Percentiles rank a stretch among this genome's conserved stretches.
phyloP scores from a whole-genome alignment of 208 protist species.

The Vickermania ingenoplastis region DNA sequence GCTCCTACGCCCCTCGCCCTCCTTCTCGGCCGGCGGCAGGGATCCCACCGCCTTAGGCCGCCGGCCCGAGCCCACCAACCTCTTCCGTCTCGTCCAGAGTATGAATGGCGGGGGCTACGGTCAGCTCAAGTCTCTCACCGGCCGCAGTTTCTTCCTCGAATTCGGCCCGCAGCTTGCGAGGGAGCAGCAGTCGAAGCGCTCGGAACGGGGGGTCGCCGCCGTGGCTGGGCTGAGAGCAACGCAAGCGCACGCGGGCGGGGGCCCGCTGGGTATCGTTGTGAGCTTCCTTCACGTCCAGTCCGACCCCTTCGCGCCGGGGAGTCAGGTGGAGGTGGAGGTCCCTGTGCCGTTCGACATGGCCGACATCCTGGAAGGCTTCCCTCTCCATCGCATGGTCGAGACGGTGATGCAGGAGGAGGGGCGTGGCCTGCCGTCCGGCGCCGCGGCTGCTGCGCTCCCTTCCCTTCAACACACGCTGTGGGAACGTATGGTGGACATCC shows the following conservation, averaged over 20 bases:
- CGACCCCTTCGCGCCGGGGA: slow-evolving; percentile 73
- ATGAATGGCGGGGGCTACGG: slow-evolving; percentile 47
- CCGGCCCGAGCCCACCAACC: neutral
- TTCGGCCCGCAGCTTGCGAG: neutral
- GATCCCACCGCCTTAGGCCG: neutral
- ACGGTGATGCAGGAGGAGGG: neutral
- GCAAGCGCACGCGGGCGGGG: neutral
- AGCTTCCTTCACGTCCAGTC: slow-evolving; percentile 42
- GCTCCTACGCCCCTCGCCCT: too few relatives aligned
- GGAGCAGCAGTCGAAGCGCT: neutral
- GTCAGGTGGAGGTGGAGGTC: slow-evolving; percentile 33
- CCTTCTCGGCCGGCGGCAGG: too few relatives aligned
- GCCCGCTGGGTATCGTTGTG: slow-evolving; percentile 12
- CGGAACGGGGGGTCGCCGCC: neutral
- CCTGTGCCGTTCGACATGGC: slow-evolving; percentile 22
- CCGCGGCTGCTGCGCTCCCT: neutral
- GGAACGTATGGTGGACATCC: neutral
- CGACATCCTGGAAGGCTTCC: slow-evolving; percentile 3
- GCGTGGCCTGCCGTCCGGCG: neutral
- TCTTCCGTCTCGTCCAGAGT: slow-evolving; percentile 16
- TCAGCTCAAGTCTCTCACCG: slow-evolving; percentile 40
- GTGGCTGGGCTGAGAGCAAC: neutral
- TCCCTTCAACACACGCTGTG: neutral
- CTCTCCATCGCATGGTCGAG: too few relatives aligned
- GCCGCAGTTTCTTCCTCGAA: slow-evolving; percentile 21